Conservation (phyloP, 2,329 filamentous ascomycete species). For the Trichoderma aggressivum region DNA sequence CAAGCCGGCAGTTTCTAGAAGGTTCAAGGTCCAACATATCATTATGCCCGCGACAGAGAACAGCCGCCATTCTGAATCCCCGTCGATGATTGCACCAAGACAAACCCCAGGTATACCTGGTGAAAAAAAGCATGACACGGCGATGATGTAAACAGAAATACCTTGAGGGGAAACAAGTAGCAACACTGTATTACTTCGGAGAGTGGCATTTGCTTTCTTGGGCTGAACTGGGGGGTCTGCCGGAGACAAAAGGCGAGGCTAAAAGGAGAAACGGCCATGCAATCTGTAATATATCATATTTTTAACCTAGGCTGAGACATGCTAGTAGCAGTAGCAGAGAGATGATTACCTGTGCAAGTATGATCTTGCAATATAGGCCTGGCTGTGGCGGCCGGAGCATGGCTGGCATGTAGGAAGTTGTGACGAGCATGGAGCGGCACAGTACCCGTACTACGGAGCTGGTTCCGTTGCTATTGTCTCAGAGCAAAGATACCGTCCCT, state of each 20-base stretch:
- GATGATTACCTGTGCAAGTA: background rate
- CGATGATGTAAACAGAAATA: background rate
- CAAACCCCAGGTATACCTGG: background rate
- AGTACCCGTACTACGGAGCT: background rate
- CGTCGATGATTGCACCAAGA: background rate
- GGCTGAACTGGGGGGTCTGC: background rate
- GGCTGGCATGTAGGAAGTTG: background rate
- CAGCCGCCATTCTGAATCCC: background rate
- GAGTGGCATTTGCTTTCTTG: background rate
- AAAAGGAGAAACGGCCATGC: conserved; percentile 7
- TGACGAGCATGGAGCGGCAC: background rate
- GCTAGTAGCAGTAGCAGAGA: background rate
- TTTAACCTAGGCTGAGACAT: background rate
- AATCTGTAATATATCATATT: conserved; percentile 5
- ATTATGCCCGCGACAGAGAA: background rate
- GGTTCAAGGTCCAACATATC: background rate
- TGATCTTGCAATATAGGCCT: background rate
- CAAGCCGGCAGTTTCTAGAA: background rate
- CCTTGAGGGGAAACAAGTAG: background rate
- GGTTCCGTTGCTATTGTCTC: background rate
- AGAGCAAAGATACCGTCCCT: background rate
- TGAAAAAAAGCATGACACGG: background rate
- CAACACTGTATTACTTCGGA: background rate
- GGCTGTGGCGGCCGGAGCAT: background rate
- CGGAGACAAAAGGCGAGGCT: background rate